phyloP scores from a whole-genome alignment of 2,329 filamentous ascomycete species.

The Pseudogymnoascus destructans region DNA sequence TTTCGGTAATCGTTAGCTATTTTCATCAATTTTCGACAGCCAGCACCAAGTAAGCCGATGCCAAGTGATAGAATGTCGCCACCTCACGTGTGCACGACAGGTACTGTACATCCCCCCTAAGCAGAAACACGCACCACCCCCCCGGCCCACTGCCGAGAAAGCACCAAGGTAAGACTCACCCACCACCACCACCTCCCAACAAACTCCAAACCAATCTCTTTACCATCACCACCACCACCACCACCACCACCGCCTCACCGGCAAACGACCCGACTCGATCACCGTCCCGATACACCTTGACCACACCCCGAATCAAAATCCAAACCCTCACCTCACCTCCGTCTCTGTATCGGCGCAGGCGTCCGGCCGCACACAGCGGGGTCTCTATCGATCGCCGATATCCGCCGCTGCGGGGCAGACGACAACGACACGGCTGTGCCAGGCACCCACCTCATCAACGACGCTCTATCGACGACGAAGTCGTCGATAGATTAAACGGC shows the following conservation, averaged over 20 bases:
- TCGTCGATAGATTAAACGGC: neutral
- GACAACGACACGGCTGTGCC: neutral
- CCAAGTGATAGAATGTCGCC: neutral
- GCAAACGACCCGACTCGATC: neutral
- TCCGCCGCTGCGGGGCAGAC: constrained; percentile 3
- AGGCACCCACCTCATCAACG: neutral
- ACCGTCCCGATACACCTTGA: too few species aligned
- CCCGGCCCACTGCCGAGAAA: constrained; percentile 1
- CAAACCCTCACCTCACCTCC: neutral
- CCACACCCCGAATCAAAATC: neutral
- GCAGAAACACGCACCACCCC: neutral
- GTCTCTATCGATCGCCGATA: neutral
- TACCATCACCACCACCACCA: neutral
- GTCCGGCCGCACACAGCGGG: neutral
- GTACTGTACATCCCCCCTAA: neutral
- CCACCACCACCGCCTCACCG: neutral
- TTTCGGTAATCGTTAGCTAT: neutral
- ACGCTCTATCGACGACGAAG: neutral
- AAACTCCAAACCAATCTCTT: constrained; percentile 5
- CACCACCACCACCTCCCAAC: constrained; percentile 1
- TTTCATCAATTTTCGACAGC: neutral
- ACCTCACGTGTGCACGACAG: constrained; percentile 7
- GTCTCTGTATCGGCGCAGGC: neutral
- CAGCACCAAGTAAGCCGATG: neutral
- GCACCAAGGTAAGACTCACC: constrained; percentile 8